Evolutionary conservation across 2,329 filamentous ascomycete genomes (phyloP).

Genomic region (Westerdykella sp.): DNA sequence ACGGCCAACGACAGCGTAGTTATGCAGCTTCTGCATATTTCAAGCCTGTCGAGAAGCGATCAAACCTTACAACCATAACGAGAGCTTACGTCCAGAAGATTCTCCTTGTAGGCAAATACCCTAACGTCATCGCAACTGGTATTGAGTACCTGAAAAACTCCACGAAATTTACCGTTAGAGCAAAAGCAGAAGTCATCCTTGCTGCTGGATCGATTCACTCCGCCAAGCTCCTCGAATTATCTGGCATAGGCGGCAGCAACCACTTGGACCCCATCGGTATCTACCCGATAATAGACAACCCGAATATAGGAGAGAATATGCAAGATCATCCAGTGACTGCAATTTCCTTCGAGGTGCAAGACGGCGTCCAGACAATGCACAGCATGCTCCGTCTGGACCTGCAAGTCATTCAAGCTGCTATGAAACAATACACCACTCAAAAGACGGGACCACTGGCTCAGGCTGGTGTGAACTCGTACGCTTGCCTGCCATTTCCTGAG

Average conservation of each 20-base stretch:
- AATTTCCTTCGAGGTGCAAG: conserved; percentile 1
- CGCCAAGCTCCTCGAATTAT: conserved; percentile 29
- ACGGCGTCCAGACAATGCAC: conserved; percentile 14
- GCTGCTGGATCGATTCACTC: conserved; percentile 24
- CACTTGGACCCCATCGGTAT: conserved; percentile 26
- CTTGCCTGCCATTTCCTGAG: not conserved
- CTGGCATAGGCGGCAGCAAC: conserved; percentile 21
- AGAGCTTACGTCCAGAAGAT: conserved; percentile 45
- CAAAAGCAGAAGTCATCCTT: conserved; percentile 28
- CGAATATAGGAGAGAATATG: conserved; percentile 32
- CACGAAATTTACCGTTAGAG: conserved; percentile 19
- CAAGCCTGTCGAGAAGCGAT: conserved; percentile 29
- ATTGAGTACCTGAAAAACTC: conserved; percentile 37
- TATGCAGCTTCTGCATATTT: conserved; percentile 26
- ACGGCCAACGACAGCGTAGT: conserved; percentile 1
- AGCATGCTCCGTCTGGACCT: conserved; percentile 15
- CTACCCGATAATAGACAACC: conserved; percentile 21
- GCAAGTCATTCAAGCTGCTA: conserved; percentile 7
- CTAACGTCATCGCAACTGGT: conserved; percentile 37
- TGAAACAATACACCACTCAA: conserved; percentile 17
- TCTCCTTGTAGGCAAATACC: conserved; percentile 38
- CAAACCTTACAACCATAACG: conserved; percentile 46
- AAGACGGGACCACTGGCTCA: conserved; percentile 14
- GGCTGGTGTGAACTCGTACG: conserved; percentile 1
- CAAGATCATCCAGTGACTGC: conserved; percentile 25